phyloP scores from a whole-genome alignment of 78 protist genomes.

The Dictyostelium firmibasis region DNA sequence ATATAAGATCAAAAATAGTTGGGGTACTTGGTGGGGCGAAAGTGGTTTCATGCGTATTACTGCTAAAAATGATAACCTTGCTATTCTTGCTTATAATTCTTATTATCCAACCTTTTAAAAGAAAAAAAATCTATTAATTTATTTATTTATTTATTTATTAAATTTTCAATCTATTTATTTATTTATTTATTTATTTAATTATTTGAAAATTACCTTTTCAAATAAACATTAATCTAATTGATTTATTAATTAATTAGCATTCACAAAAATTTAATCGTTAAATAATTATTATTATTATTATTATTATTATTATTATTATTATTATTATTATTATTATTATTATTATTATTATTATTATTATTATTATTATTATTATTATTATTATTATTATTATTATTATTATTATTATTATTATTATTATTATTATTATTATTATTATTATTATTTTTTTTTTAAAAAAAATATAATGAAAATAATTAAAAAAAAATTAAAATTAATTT shows the following conservation, averaged over 20 bases:
- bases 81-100: background rate
- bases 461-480: too few relatives aligned
- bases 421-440: too few relatives aligned
- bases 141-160: background rate
- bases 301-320: too few relatives aligned
- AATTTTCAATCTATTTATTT: background rate
- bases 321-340: too few relatives aligned
- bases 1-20: conserved; percentile 19
- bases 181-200: background rate
- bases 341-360: too few relatives aligned
- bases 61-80: conserved; percentile 37
- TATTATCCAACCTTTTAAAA: conserved; percentile 37
- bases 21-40: conserved; percentile 51
- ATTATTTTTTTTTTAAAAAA: too few relatives aligned
- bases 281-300: too few relatives aligned
- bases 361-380: too few relatives aligned
- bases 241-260: background rate
- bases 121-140: background rate
- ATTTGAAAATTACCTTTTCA: background rate
- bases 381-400: too few relatives aligned
- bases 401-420: too few relatives aligned
- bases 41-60: background rate
- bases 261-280: background rate
- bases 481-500: too few relatives aligned
- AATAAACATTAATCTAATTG: background rate